Percentiles rank a stretch among this genome's conserved stretches.
These are phyloP conservation scores for Daedaleopsis nitida DNA, from an alignment of 768 basidiomycete species.

Conservation along the genomic window DNA sequence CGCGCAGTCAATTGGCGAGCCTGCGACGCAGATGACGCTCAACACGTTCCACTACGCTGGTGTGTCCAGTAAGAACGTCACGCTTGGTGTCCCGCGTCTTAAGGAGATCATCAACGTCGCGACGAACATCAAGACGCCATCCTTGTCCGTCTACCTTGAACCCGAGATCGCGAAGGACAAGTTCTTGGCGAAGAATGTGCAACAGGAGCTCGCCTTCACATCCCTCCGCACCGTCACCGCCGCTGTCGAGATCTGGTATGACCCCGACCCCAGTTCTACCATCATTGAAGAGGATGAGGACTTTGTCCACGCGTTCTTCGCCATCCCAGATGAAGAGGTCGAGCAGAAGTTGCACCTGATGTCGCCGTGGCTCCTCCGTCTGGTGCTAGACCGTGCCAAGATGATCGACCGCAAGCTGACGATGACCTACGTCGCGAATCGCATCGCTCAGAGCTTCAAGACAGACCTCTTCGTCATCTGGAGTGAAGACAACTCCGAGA, in stretches of 20 bases:
- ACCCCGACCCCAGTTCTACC: slow-evolving; percentile 88
- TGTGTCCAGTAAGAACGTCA: slow-evolving; percentile 99
- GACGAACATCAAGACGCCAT: slow-evolving; percentile 97
- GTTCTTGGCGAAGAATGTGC: slow-evolving; percentile 78
- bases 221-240: slow-evolving; percentile 92
- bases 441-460: slow-evolving; percentile 93
- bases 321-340: slow-evolving; percentile 96
- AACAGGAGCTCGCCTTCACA: slow-evolving; percentile 92
- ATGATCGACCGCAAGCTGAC: slow-evolving; percentile 97
- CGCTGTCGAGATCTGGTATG: slow-evolving; percentile 97
- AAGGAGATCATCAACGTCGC: slow-evolving; percentile 99
- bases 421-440: slow-evolving; percentile 92
- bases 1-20: slow-evolving; percentile 99
- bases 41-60: slow-evolving; percentile 99
- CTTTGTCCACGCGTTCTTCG: slow-evolving; percentile 99
- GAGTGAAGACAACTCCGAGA: slow-evolving; percentile 98
- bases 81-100: slow-evolving; percentile 97
- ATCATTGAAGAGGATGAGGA: slow-evolving; percentile 95
- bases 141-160: slow-evolving; percentile 87
- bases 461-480: slow-evolving; percentile 97
- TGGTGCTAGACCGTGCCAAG: slow-evolving; percentile 94
- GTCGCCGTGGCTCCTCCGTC: slow-evolving; percentile 96
- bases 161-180: slow-evolving; percentile 65
- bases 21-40: slow-evolving; percentile 98
- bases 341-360: slow-evolving; percentile 88